A percentile compares a stretch with the other conserved stretches of the same genome.
These are phyloP conservation scores for Boletales sp. DNA, from an alignment of 768 basidiomycete genomes.

Conservation along the genomic window DNA sequence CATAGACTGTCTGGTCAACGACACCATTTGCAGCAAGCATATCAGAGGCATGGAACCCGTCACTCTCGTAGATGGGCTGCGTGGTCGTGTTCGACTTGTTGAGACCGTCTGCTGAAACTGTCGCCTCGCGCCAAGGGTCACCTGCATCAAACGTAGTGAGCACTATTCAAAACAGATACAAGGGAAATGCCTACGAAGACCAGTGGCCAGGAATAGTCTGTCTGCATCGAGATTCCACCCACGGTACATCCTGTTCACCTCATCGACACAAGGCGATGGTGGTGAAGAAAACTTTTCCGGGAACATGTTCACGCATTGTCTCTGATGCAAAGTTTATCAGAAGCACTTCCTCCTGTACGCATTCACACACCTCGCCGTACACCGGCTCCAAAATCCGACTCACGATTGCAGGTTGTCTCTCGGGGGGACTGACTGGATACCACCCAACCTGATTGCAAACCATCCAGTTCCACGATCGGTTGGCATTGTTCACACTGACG, in stretches of 20 bases:
- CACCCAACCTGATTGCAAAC: conserved; percentile 71
- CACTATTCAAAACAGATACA: too few relatives aligned
- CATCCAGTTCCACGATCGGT: conserved; percentile 71
- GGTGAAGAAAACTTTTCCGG: conserved; percentile 50
- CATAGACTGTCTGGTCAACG: conserved; percentile 48
- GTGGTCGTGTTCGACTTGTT: conserved; percentile 43
- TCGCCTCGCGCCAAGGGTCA: conserved; percentile 71
- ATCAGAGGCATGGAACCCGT: conserved; percentile 74
- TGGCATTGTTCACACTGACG: conserved; percentile 49
- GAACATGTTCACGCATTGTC: conserved; percentile 69
- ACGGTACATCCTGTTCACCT: conserved; percentile 48
- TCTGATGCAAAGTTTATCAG: conserved; percentile 31
- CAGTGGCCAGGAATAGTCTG: conserved; percentile 67
- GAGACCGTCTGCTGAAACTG: conserved; percentile 55
- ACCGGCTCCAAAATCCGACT: conserved; percentile 32
- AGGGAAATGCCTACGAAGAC: conserved; percentile 24
- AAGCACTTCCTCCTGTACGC: neutral
- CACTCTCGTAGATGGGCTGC: conserved; percentile 54
- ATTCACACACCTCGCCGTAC: conserved; percentile 25
- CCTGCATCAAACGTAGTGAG: conserved; percentile 33
- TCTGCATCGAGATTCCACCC: conserved; percentile 62
- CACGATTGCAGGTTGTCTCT: conserved; percentile 31
- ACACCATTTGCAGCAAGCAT: conserved; percentile 37
- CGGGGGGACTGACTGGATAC: conserved; percentile 37
- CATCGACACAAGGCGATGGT: conserved; percentile 39